Percentiles rank a stretch among this genome's conserved stretches.
phyloP scores from a whole-genome alignment of 1,284 basidiomycete genomes.

The Cutaneotrichosporon spelunceum region DNA sequence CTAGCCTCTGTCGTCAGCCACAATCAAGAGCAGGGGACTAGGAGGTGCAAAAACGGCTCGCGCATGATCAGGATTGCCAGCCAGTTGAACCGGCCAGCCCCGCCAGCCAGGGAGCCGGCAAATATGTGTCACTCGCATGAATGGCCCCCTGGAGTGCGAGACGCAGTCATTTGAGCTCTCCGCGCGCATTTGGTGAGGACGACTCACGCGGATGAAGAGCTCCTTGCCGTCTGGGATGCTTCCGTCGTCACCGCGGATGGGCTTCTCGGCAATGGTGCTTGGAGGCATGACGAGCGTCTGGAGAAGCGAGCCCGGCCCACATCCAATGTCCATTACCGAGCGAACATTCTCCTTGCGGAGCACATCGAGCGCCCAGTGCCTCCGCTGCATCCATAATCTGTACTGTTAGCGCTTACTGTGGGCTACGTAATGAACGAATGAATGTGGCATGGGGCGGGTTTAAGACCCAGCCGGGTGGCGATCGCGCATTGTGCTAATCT shows the following conservation, averaged over 20 bases:
- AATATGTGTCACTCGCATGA: neutral
- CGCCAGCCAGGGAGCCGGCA: neutral
- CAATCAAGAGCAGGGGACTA: neutral
- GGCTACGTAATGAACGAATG: neutral
- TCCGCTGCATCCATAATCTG: slow-evolving; percentile 50
- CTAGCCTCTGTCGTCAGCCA: slow-evolving; percentile 39
- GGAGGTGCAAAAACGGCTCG: neutral
- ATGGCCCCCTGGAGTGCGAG: neutral
- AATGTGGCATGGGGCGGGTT: too few relatives aligned
- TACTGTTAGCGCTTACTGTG: slow-evolving; percentile 5
- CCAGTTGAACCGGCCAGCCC: neutral
- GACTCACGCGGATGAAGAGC: slow-evolving; percentile 44
- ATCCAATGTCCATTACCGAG: slow-evolving; percentile 51
- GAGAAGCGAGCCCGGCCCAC: slow-evolving; percentile 47
- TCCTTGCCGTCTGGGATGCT: slow-evolving; percentile 25
- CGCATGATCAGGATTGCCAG: neutral
- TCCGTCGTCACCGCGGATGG: slow-evolving; percentile 28
- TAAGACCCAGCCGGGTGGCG: too few relatives aligned
- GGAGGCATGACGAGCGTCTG: slow-evolving; percentile 46
- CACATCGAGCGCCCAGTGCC: slow-evolving; percentile 48
- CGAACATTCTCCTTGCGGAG: slow-evolving; percentile 42
- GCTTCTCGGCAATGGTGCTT: slow-evolving; percentile 41
- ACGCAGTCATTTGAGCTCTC: neutral
- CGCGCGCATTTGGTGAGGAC: neutral
- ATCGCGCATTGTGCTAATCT: neutral